Conservation (phyloP, 495 filamentous ascomycete species). For the Aspergillus avenaceus region DNA sequence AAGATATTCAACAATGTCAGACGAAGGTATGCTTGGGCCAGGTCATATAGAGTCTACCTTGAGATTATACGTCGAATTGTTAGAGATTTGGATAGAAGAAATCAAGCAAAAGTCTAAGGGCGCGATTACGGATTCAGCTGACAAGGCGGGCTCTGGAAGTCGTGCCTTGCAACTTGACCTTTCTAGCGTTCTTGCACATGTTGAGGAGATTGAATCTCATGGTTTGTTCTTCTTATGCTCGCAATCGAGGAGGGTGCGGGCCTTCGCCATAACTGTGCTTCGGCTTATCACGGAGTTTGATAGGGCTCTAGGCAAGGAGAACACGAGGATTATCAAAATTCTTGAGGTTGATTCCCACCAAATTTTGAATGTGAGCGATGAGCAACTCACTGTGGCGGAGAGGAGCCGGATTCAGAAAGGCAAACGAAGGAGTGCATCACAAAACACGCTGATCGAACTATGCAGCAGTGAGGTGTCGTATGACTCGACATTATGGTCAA, state of each 20-base stretch:
- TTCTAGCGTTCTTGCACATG: constrained; percentile 81
- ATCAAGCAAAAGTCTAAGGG: constrained; percentile 82
- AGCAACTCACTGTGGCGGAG: constrained; percentile 87
- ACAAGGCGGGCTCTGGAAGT: constrained; percentile 51
- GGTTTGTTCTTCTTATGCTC: constrained; percentile 98
- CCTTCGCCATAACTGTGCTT: constrained; percentile 88
- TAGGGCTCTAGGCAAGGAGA: constrained; percentile 76
- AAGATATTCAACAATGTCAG: constrained; percentile 94
- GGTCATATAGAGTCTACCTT: constrained; percentile 94
- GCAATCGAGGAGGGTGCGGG: constrained; percentile 81
- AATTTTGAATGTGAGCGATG: constrained; percentile 89
- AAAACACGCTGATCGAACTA: constrained; percentile 85
- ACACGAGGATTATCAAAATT: constrained; percentile 79
- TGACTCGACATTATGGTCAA: constrained; percentile 93
- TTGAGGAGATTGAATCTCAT: constrained; percentile 95
- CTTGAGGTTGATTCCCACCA: constrained; percentile 84
- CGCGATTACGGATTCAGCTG: constrained; percentile 57
- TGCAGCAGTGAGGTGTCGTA: constrained; percentile 95
- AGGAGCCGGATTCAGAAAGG: constrained; percentile 88
- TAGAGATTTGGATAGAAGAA: constrained; percentile 96
- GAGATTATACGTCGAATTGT: constrained; percentile 84
- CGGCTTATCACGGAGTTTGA: constrained; percentile 94
- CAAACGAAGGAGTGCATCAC: constrained; percentile 75
- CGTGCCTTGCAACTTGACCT: constrained; percentile 75
- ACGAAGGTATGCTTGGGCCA: constrained; percentile 92